Base-by-base conservation (phyloP, 2,329 filamentous ascomycete species). In the Cladosporium sp. region DNA sequence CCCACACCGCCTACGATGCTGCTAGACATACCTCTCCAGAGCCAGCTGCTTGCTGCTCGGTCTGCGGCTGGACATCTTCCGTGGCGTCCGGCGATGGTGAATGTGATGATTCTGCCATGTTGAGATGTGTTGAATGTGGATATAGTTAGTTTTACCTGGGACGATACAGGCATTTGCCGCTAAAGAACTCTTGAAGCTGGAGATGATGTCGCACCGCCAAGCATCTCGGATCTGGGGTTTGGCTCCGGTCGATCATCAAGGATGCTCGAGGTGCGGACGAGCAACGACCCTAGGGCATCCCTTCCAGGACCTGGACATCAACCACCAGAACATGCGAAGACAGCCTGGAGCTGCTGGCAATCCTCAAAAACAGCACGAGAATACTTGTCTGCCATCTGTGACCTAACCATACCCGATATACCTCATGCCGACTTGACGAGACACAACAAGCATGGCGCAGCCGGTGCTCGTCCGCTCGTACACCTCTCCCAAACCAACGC, bases 381-480 rank as follows among this genome's bases (percentile, higher is more conserved):
- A 27, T 9, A 27, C 9, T 9, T 27, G 5, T 27, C 22, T 27
- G 9, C 5, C 9, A 9, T 4, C 22, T 27, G 43, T 42, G 47
- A 20, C 29, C 38, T 50, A 38, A 20, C 19, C 38, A 27, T 12
- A 32, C n/a, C 13, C 25, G 19, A 35, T 7, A 3, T 32, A n/a
- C 32, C 16, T 29, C 33, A 46, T 38, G 43, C 36, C n/a, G 22
- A 27, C 22, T 9, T 27, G 5, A 27, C 9, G 22, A 5, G 5
- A 27, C 9, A 56, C 62, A 59, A 38, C 64, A 30, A 18, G 9
- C 65, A 36, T 70, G 70, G 29, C 69, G 38, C 70, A 71, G 56
- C 71, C 71, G 8, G 71, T 73, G 39, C 66, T 73, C 19, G 71
- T 73, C 43, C 67, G 49, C 41, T 53, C 59, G 18, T 61, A 61